Conservation (phyloP, 225 moss, liverwort and hornwort species). For the Bryum argenteum region DNA sequence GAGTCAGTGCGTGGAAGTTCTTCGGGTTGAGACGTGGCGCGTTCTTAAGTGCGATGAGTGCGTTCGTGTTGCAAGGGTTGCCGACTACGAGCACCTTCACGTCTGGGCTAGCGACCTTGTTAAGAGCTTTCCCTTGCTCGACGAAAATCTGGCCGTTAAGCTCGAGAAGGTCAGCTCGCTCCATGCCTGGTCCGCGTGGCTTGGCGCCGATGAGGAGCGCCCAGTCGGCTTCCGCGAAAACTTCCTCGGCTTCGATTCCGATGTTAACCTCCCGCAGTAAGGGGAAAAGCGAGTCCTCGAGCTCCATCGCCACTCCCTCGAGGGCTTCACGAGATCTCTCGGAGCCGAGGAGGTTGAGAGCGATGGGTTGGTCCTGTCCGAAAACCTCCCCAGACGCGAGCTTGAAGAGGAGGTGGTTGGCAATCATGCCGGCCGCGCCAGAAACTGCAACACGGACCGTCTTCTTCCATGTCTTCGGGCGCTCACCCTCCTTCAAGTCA, state of each 20-base stretch:
- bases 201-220: constrained; percentile 92
- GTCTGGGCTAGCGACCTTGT: constrained; percentile 73
- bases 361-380: constrained; percentile 91
- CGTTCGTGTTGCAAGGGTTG: constrained; percentile 96
- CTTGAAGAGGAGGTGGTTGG: constrained; percentile 96
- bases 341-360: constrained; percentile 82
- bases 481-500: constrained; percentile 88
- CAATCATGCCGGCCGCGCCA: constrained; percentile 90
- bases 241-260: constrained; percentile 72
- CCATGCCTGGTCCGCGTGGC: constrained; percentile 93
- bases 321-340: constrained; percentile 82
- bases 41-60: constrained; percentile 90
- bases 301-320: constrained; percentile 97
- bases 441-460: constrained; percentile 87
- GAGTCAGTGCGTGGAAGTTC: constrained; percentile 91
- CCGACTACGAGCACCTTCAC: constrained; percentile 97
- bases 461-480: constrained; percentile 97
- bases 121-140: constrained; percentile 75
- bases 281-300: constrained; percentile 89
- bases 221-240: constrained; percentile 87
- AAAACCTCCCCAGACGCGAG: constrained; percentile 96
- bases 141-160: constrained; percentile 88
- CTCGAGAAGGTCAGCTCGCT: constrained; percentile 83
- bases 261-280: constrained; percentile 92
- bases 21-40: constrained; percentile 69